A percentile compares a stretch with the other conserved stretches of the same genome.
These are phyloP conservation scores for Smallanthus sonchifolius DNA, from an alignment of 129 eudicot genomes.

Conservation along the genomic window DNA sequence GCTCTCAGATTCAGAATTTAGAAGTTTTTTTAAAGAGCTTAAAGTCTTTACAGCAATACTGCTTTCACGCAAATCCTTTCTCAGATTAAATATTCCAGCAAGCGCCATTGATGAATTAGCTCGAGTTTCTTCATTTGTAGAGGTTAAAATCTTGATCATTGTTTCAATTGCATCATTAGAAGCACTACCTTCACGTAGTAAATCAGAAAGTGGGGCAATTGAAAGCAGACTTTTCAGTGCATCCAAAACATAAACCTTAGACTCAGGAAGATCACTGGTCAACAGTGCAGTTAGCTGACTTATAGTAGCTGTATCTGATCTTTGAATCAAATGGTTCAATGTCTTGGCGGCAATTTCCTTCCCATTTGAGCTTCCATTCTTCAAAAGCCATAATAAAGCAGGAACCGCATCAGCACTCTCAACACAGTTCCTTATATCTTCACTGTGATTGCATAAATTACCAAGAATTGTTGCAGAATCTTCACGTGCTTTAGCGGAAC, in stretches of 20 bases:
- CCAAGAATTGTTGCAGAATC: constrained; percentile 96
- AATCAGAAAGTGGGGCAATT: constrained; percentile 74
- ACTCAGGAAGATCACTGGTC: constrained; percentile 97
- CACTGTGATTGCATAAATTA: constrained; percentile 97
- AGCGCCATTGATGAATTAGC: constrained; percentile 84
- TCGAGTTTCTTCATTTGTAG: constrained; percentile 77
- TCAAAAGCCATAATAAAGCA: constrained; percentile 91
- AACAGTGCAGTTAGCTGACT: constrained; percentile 93
- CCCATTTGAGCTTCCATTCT: constrained; percentile 94
- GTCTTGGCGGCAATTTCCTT: constrained; percentile 97
- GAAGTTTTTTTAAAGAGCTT: constrained; percentile 61
- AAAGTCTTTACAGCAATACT: constrained; percentile 71
- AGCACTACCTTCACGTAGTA: constrained; percentile 96
- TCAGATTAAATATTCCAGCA: constrained; percentile 72
- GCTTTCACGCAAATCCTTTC: constrained; percentile 97
- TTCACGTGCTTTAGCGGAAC: constrained; percentile 96
- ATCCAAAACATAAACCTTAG: constrained; percentile 88
- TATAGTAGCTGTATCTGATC: constrained; percentile 95
- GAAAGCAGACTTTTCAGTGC: constrained; percentile 92
- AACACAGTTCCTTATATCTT: constrained; percentile 96
- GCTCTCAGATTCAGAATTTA: constrained; percentile 66
- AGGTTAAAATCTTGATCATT: constrained; percentile 73
- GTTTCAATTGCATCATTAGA: constrained; percentile 94
- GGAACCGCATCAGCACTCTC: constrained; percentile 99
- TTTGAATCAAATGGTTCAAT: constrained; percentile 85